phyloP scores from a whole-genome alignment of 192 early-diverging fungal genomes.

The Coemansia sp. region DNA sequence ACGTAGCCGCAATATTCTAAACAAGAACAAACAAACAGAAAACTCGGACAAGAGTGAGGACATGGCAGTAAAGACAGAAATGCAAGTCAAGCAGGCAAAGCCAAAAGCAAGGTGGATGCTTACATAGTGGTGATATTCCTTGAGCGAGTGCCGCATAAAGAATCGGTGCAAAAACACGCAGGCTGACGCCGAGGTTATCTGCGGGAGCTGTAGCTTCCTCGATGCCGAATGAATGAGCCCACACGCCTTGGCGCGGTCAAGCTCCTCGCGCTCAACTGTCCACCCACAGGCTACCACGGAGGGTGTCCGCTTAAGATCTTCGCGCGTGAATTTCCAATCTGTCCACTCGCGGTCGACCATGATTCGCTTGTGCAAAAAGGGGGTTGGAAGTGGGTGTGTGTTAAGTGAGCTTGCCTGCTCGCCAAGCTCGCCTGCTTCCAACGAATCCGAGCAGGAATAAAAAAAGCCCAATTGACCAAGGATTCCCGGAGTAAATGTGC shows the following conservation, averaged over 20 bases:
- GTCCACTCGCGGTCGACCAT: slow-evolving; percentile 28
- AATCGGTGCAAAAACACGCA: slow-evolving; percentile 49
- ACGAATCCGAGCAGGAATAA: neutral
- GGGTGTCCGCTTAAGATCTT: slow-evolving; percentile 56
- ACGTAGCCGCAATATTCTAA: slow-evolving; percentile 62
- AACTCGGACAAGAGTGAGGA: neutral
- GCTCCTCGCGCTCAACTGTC: slow-evolving; percentile 55
- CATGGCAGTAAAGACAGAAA: slow-evolving; percentile 3
- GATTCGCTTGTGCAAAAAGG: neutral
- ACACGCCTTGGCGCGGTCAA: slow-evolving; percentile 59
- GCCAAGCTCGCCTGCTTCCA: neutral
- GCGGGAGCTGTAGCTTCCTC: slow-evolving; percentile 53
- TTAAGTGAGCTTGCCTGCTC: neutral
- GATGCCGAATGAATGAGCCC: slow-evolving; percentile 54
- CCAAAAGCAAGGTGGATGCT: slow-evolving; percentile 1
- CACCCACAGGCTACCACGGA: slow-evolving; percentile 50
- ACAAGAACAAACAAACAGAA: neutral
- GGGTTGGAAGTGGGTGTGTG: neutral
- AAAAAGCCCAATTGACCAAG: neutral
- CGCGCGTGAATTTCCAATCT: slow-evolving; percentile 56
- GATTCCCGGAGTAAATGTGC: neutral
- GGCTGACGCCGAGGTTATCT: slow-evolving; percentile 43
- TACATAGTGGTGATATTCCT: slow-evolving; percentile 54
- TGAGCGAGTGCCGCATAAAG: slow-evolving; percentile 49
- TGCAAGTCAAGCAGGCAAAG: neutral